phyloP scores from a whole-genome alignment of 441 rosid genomes.

The Syzygium syzygioides region DNA sequence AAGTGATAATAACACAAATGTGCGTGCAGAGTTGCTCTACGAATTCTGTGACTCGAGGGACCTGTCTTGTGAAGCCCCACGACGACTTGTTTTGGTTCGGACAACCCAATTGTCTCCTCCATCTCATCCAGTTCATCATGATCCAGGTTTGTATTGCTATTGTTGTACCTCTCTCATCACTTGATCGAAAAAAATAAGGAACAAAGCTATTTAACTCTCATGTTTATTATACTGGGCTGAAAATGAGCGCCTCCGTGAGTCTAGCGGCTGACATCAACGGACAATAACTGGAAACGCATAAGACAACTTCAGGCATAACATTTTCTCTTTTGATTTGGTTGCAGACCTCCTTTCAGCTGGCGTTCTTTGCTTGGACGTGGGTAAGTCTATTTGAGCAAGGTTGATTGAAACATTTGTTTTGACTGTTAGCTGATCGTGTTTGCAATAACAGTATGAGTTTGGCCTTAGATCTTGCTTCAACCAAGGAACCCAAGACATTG shows the following conservation, averaged over 20 bases:
- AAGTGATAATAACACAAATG: slow-evolving; percentile 20
- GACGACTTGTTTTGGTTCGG: slow-evolving; percentile 20
- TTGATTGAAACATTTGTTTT: neutral
- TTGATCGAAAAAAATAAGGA: neutral
- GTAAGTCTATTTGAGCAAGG: slow-evolving; percentile 3
- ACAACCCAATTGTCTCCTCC: slow-evolving; percentile 19
- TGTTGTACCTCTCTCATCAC: neutral
- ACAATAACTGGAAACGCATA: neutral
- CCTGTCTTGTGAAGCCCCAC: slow-evolving; percentile 11
- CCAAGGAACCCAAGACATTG: slow-evolving; percentile 1
- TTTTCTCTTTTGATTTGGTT: neutral
- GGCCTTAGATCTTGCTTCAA: slow-evolving; percentile 19
- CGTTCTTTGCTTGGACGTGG: slow-evolving; percentile 26
- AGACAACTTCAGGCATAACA: neutral
- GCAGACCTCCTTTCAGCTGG: slow-evolving; percentile 31
- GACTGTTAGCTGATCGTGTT: neutral
- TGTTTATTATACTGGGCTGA: neutral
- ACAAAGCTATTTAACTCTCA: neutral
- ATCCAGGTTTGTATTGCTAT: slow-evolving; percentile 8
- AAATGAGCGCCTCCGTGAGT: neutral
- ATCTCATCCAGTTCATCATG: slow-evolving; percentile 20
- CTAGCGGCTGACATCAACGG: neutral
- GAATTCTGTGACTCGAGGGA: slow-evolving; percentile 8
- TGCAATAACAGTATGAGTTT: slow-evolving; percentile 4
- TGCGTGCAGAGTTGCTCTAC: slow-evolving; percentile 13